These are phyloP conservation scores for Ricinus communis DNA, from an alignment of 345 rosid species.

Conservation along the genomic window DNA sequence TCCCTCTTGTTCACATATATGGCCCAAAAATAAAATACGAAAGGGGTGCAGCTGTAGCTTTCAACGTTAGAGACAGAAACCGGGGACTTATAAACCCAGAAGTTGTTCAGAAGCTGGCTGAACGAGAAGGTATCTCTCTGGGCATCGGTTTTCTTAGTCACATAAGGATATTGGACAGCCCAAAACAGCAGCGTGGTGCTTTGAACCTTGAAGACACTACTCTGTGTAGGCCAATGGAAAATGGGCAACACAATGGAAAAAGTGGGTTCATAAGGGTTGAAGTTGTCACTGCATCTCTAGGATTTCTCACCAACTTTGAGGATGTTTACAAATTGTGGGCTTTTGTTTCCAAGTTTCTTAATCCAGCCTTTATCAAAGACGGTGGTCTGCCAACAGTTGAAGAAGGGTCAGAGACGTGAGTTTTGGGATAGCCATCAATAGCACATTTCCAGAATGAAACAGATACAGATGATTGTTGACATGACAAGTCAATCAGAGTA, in stretches of 20 bases:
- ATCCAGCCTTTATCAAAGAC: constrained; percentile 63
- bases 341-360: constrained; percentile 86
- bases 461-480: no score
- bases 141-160: constrained; percentile 92
- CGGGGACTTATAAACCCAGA: constrained; percentile 85
- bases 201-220: constrained; percentile 53
- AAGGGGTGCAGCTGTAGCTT: constrained; percentile 94
- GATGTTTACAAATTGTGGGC: constrained; percentile 93
- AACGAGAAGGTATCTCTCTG: constrained; percentile 82
- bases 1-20: constrained; percentile 78
- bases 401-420: constrained; percentile 64
- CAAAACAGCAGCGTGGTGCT: constrained; percentile 48
- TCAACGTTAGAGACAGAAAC: constrained; percentile 71
- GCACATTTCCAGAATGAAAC: constrained; percentile 19
- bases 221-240: constrained; percentile 71
- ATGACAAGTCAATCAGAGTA: no score
- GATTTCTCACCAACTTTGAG: constrained; percentile 94
- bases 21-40: constrained; percentile 98
- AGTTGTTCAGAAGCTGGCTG: constrained; percentile 87
- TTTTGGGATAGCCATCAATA: constrained; percentile 7
- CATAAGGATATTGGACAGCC: constrained; percentile 64
- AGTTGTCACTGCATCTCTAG: constrained; percentile 92
- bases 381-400: constrained; percentile 73
- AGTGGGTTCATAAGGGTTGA: constrained; percentile 71
- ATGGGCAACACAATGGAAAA: constrained; percentile 54